These are phyloP conservation scores for Angophora floribunda DNA, from an alignment of 345 rosid genomes.

Conservation along the genomic window DNA sequence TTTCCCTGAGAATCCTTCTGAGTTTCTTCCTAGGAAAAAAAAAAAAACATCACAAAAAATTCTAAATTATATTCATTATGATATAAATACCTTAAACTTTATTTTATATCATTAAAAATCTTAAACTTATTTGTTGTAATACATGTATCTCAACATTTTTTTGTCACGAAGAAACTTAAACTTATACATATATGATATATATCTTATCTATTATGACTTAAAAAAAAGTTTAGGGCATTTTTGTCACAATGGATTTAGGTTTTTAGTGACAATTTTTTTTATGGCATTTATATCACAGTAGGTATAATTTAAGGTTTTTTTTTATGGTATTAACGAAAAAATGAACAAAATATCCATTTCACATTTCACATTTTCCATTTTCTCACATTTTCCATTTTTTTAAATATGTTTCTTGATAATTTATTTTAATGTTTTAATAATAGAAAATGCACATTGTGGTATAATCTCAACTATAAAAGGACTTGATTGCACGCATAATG, in stretches of 20 bases:
- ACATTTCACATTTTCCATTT: background rate
- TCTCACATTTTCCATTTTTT: background rate
- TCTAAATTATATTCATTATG: too few relatives aligned
- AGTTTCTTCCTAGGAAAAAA: background rate
- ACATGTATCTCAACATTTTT: too few relatives aligned
- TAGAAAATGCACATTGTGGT: background rate
- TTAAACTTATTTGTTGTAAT: too few relatives aligned
- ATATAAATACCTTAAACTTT: too few relatives aligned
- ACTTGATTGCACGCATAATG: background rate
- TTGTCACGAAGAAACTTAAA: background rate
- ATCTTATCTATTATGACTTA: too few relatives aligned
- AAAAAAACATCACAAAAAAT: too few relatives aligned
- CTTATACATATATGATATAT: background rate
- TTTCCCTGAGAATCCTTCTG: background rate
- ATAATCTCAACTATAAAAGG: background rate
- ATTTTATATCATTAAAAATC: too few relatives aligned
- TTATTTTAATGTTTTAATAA: background rate
- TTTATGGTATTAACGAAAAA: background rate
- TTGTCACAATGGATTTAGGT: too few relatives aligned
- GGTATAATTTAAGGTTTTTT: background rate
- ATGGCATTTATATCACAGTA: background rate
- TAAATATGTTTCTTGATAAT: background rate
- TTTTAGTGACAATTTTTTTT: too few relatives aligned
- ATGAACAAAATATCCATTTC: background rate
- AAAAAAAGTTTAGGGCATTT: fast-evolving